Percentiles rank a stretch among this genome's conserved stretches.
phyloP scores from a whole-genome alignment of 306 rosid species.

The Abrus pulchellus region DNA sequence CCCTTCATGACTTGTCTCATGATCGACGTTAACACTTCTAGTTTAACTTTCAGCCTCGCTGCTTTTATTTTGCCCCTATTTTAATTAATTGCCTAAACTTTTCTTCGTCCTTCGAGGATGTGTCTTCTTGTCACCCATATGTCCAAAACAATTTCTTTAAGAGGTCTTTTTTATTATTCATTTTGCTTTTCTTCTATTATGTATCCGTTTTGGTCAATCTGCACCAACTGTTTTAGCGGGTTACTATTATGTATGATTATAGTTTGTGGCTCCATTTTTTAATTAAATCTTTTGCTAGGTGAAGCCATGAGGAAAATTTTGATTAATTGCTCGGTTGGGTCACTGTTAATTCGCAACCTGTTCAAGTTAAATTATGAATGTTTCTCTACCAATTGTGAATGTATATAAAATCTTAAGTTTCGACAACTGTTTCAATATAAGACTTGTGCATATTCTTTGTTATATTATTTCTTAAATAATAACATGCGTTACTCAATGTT shows the following conservation, averaged over 20 bases:
- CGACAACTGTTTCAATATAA: no score
- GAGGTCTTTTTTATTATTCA: no score
- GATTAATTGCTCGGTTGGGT: no score
- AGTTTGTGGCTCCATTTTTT: not conserved
- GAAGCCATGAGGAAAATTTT: not conserved
- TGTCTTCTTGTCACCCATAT: constrained; percentile 40
- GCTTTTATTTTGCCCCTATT: not conserved
- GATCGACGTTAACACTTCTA: constrained; percentile 16
- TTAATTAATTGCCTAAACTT: not conserved
- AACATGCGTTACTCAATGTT: no score
- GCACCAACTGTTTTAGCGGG: not conserved
- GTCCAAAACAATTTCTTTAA: no score
- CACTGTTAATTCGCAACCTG: not conserved
- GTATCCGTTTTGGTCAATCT: not conserved
- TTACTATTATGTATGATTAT: not conserved
- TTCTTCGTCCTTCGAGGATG: not conserved
- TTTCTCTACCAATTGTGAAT: not conserved
- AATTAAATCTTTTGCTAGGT: not conserved
- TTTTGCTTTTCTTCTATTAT: no score
- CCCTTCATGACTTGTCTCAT: constrained; percentile 31
- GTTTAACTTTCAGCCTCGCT: not conserved
- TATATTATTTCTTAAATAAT: no score
- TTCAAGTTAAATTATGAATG: not conserved
- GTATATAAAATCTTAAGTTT: no score
- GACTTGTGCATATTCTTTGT: no score